Base-by-base conservation (phyloP, 2,329 filamentous ascomycete genomes). In the Ophiostoma australiae region DNA sequence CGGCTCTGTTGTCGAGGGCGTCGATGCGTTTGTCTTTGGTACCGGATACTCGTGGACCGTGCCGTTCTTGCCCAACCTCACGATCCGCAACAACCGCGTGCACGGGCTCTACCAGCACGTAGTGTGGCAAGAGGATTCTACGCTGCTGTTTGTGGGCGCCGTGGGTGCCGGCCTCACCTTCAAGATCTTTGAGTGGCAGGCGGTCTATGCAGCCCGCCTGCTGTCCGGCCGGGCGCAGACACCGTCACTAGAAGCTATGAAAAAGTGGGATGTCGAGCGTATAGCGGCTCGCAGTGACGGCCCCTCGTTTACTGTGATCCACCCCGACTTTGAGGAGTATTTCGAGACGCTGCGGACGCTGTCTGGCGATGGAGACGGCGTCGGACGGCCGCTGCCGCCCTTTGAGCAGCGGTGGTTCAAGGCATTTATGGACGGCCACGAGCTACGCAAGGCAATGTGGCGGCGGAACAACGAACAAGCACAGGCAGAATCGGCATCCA, bases 31-130 rank as follows among this genome's bases (percentile, higher is more conserved):
- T 4, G 77, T 92, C 4, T 92, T 91, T 77, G 90, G 88, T 75
- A 92, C 90, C 0, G 90, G 90, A 1, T 92, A 91, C 76, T 84
- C 90, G 73, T 91, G 91, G 78, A 87, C 87, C 0, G 87, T 87
- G 33, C 90, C 90, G 0, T 92, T 91, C 74, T 80, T 92, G 0
- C 82, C 86, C 0, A 88, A 89, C 0, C 82, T 89, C 2, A 75
- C 78, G 2, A 78, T 85, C 0, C 80, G 82, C 15, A 86, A 87
- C 75, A 86, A 88, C 71, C 82, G 86, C 1, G 80, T 89, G 0
- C 84, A 84, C 0, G 82, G 81, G 10, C 78, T 89, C 0, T 89
- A 87, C 74, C 84, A 87, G 74, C 87, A 89, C 74, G 79, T 88
- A 0, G 84, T 89, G 7, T 87, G 82, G 76, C 80, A 79, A 44